Evolutionary conservation across 202 grass and related monocot genomes (phyloP), one percentile per base, ranked within the genome.

Genomic region (Digitaria exilis): DNA sequence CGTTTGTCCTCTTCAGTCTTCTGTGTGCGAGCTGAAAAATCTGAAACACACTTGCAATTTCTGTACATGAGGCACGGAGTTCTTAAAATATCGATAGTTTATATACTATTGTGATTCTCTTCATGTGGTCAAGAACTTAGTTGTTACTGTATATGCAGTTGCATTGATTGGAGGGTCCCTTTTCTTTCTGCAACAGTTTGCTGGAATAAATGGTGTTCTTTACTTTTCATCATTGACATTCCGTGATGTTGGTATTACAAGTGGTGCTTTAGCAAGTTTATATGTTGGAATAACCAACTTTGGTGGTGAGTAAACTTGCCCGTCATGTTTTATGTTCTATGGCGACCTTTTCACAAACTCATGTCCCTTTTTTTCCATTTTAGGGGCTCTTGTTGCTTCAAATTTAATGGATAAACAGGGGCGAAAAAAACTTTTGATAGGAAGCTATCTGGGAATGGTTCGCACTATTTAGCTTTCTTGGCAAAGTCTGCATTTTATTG

Each of bases 131-230:
- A 48, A 80, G 66, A 84, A 26, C 61, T 71, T 81, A 72, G 87
- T 51, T 10, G 68, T 8, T 85, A 29, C 54, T 83, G 25, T 81
- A 57, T 67, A 79, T 92, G 79, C 92, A 98, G 93, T 98, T 96
- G 96, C 93, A 66, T 96, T 98, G 69, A 94, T 98, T 80, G 91
- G 96, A 56, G 93, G 96, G 72, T 79, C 93, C 71, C 89, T 98
- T 81, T 98, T 98, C 89, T 92, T 98, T 86, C 92, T 98, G 54
- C 96, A 98, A 86, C 96, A 98, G 73, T 96, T 98, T 92, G 89
- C 96, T 93, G 96, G 96, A 92, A 96, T 98, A 90, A 98, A 98
- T 94, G 96, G 96, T 48, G 96, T 98, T 87, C 91, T 98, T 73
- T 98, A 98, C 81, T 98, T 98, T 84, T 98, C 93, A 61, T 98